Evolutionary conservation across 306 rosid species (phyloP), one percentile per base, ranked within the genome.

Genomic region (Cucurbita moschata): DNA sequence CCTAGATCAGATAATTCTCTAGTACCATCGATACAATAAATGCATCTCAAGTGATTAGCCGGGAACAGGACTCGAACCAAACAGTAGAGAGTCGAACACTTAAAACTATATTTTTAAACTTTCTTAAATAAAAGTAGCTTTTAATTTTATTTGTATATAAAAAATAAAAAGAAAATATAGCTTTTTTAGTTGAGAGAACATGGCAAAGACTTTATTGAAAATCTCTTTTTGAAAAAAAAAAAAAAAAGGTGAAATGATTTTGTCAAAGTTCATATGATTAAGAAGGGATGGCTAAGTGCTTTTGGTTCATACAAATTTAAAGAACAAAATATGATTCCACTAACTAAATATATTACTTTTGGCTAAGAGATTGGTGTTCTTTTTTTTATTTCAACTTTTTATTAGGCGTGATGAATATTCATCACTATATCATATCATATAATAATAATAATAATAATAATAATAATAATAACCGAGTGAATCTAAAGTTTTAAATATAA

Each of bases 361-460:
- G 51, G 44, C 14, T 8, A 40, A 64, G 30, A 3, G 42, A 64
- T 63, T 64, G 44, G 21, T 9, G 11, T 46, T 46, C 12, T 46
- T 43, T 42, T 0, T 38, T 39, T 64, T 42, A 2, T 11, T 65
- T 66, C 54, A 43, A 66, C 53, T 12, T 66, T 66, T 66, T 18
- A 43, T 66, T 19, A 66, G 72, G 72, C 72, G 54, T 66, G 72
- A 21, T 38, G 72, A 66, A 66, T 43, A 66, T 66, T 66, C 54
- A 43, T 66, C 54, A 43, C 66, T 60, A 5, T 35, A 21, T 37
- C 72, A 66, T 66, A 66, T 66, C 72, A 66, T 66, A 63, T 8
- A 63, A 39, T 35, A 43, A 65, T 44, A 5, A 66, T 44, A n/a
- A n/a, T n/a, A n/a, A n/a, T n/a, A n/a, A n/a, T n/a, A n/a, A n/a